Evolutionary conservation across 1,284 basidiomycete species (phyloP).

Genomic region (Ganoderma meredithae): DNA sequence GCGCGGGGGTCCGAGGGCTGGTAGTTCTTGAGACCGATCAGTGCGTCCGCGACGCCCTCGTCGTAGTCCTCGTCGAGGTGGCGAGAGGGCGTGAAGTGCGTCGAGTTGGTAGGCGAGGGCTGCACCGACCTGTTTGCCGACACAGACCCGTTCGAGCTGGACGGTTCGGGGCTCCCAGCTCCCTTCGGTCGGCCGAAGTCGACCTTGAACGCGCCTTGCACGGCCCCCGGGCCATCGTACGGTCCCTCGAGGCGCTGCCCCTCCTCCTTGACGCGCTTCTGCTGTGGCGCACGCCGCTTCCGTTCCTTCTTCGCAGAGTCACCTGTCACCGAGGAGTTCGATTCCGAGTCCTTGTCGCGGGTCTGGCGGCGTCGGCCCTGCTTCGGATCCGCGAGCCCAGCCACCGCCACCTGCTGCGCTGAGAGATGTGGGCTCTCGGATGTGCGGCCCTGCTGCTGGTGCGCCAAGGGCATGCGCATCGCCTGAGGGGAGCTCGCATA

Average conservation of each 20-base stretch:
- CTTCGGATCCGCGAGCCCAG: slow-evolving; percentile 37
- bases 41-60: slow-evolving; percentile 74
- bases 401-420: slow-evolving; percentile 39
- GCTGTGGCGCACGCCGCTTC: slow-evolving; percentile 44
- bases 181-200: slow-evolving; percentile 43
- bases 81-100: slow-evolving; percentile 64
- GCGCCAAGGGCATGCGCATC: slow-evolving; percentile 36
- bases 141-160: slow-evolving; percentile 67
- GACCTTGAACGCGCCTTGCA: slow-evolving; percentile 47
- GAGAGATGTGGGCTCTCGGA: slow-evolving; percentile 51
- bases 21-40: slow-evolving; percentile 65
- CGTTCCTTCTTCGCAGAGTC: slow-evolving; percentile 51
- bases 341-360: slow-evolving; percentile 52
- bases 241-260: slow-evolving; percentile 41
- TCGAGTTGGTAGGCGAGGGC: slow-evolving; percentile 71
- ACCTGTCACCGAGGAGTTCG: slow-evolving; percentile 35
- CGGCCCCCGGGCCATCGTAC: slow-evolving; percentile 35
- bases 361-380: slow-evolving; percentile 40
- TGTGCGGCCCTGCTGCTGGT: slow-evolving; percentile 38
- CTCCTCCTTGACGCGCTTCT: slow-evolving; percentile 49
- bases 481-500: slow-evolving; percentile 44
- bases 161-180: slow-evolving; percentile 59
- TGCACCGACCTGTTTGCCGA: slow-evolving; percentile 61
- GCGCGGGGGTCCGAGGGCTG: slow-evolving; percentile 38
- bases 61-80: slow-evolving; percentile 86